Percentiles rank a stretch among this genome's conserved stretches.
Evolutionary conservation across 2,329 filamentous ascomycete species (phyloP).

Genomic region (Aureobasidium subglaciale): DNA sequence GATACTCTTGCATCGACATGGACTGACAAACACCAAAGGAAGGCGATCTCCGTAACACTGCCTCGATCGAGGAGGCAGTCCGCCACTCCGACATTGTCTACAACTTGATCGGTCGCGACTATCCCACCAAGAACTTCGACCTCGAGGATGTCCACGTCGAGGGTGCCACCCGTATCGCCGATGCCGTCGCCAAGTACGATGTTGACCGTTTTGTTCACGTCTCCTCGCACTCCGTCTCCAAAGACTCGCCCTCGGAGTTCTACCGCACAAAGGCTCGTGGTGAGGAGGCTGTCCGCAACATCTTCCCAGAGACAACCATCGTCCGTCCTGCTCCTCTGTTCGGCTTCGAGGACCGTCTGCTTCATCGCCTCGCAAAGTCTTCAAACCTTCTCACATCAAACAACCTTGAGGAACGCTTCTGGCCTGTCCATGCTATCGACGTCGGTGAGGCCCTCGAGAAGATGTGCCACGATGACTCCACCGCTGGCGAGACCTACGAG

Average conservation of each 20-base stretch:
- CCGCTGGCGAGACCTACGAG: slow-evolving; percentile 85
- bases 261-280: slow-evolving; percentile 82
- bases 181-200: slow-evolving; percentile 95
- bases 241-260: slow-evolving; percentile 77
- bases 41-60: slow-evolving; percentile 88
- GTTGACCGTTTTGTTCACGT: slow-evolving; percentile 95
- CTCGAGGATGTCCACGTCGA: slow-evolving; percentile 90
- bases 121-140: slow-evolving; percentile 97
- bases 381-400: slow-evolving; percentile 85
- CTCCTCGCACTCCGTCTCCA: slow-evolving; percentile 84
- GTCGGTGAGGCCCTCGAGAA: slow-evolving; percentile 80
- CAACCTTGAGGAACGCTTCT: slow-evolving; percentile 84
- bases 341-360: slow-evolving; percentile 87
- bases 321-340: slow-evolving; percentile 91
- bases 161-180: slow-evolving; percentile 82
- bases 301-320: slow-evolving; percentile 96
- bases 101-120: slow-evolving; percentile 89
- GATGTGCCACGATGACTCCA: slow-evolving; percentile 87
- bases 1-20: background rate
- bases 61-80: slow-evolving; percentile 93
- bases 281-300: slow-evolving; percentile 74
- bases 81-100: slow-evolving; percentile 96
- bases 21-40: slow-evolving; percentile 49
- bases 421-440: slow-evolving; percentile 88
- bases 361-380: slow-evolving; percentile 74